These are phyloP conservation scores for Moniliophthora roreri DNA, from an alignment of 1,284 basidiomycete species.

Conservation along the genomic window DNA sequence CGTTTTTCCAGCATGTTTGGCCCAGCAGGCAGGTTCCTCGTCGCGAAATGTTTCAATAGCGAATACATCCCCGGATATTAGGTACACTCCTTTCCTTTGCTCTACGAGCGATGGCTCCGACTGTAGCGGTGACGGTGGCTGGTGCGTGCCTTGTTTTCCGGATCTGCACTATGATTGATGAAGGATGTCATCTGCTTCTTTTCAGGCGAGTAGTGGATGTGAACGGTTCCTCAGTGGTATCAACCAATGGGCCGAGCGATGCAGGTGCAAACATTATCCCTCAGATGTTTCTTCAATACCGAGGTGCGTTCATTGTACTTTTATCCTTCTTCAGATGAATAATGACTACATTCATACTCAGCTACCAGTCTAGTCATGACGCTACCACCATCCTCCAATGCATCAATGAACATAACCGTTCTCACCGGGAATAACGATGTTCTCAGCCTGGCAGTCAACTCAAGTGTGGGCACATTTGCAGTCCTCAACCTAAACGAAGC, in stretches of 20 bases:
- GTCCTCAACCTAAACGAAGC: slow-evolving; percentile 37
- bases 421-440: slow-evolving; percentile 34
- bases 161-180: slow-evolving; percentile 7
- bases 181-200: slow-evolving; percentile 14
- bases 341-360: slow-evolving; percentile 22
- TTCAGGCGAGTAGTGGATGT: slow-evolving; percentile 26
- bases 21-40: slow-evolving; percentile 16
- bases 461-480: slow-evolving; percentile 33
- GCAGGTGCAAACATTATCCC: slow-evolving; percentile 42
- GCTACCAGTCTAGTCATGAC: slow-evolving; percentile 45
- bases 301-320: slow-evolving; percentile 33
- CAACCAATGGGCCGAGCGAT: slow-evolving; percentile 36
- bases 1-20: slow-evolving; percentile 4
- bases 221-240: slow-evolving; percentile 28
- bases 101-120: slow-evolving; percentile 23
- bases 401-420: slow-evolving; percentile 49
- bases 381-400: slow-evolving; percentile 45
- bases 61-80: slow-evolving; percentile 39
- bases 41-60: slow-evolving; percentile 37
- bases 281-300: slow-evolving; percentile 53
- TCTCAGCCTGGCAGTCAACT: slow-evolving; percentile 30
- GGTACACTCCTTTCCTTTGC: slow-evolving; percentile 52
- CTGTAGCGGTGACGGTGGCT: slow-evolving; percentile 48
- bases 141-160: slow-evolving; percentile 33
- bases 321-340: background rate